phyloP scores from a whole-genome alignment of 140 eudicot genomes.

The Flaveria floridana region DNA sequence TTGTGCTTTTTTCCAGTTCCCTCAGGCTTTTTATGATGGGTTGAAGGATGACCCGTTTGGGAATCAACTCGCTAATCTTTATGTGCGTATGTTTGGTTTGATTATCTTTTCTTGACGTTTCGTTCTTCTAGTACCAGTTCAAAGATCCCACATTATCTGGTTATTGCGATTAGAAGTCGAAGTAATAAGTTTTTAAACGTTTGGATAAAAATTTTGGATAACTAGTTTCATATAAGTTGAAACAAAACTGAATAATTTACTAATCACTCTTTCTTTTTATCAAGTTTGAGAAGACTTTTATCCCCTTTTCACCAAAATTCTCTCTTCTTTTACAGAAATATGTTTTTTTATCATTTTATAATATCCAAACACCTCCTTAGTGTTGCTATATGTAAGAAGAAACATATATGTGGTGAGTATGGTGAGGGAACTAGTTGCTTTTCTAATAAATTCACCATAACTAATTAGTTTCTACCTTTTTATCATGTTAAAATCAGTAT shows the following conservation, averaged over 20 bases:
- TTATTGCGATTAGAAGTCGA: neutral
- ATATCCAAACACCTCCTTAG: neutral
- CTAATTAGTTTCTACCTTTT: neutral
- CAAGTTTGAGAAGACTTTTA: neutral
- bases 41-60: constrained; percentile 65
- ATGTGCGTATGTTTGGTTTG: constrained; percentile 20
- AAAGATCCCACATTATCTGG: neutral
- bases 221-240: neutral
- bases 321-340: neutral
- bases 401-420: neutral
- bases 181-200: neutral
- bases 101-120: neutral
- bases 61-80: constrained; percentile 37
- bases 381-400: neutral
- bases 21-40: constrained; percentile 53
- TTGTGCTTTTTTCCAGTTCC: constrained; percentile 44
- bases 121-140: neutral
- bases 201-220: no score
- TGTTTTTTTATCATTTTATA: neutral
- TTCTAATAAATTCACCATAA: neutral
- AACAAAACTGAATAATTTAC: no score
- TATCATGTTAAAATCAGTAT: constrained; percentile 28
- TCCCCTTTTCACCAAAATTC: neutral
- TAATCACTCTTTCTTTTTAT: no score
- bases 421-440: neutral